A percentile compares a stretch with the other conserved stretches of the same genome.
phyloP scores from a whole-genome alignment of 805 yeast genomes.

The Candida mattraensis region DNA sequence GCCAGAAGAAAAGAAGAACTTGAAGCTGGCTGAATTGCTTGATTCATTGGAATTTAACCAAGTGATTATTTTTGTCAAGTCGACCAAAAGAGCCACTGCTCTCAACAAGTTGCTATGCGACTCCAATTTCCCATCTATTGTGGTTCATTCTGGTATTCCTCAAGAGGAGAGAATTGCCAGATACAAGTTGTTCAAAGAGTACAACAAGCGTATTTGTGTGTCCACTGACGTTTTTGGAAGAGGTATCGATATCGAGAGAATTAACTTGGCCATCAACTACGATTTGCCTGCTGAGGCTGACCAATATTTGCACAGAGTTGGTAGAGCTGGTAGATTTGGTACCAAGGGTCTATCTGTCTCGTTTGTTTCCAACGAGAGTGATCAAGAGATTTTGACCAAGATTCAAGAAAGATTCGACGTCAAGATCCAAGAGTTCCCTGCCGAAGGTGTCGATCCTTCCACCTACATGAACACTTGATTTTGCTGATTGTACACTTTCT shows the following conservation, averaged over 20 bases:
- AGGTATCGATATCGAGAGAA: conserved; percentile 99
- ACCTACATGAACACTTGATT: conserved; percentile 92
- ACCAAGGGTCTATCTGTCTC: conserved; percentile 97
- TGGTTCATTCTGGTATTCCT: conserved; percentile 91
- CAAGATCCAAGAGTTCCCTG: conserved; percentile 92
- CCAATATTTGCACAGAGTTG: conserved; percentile 98
- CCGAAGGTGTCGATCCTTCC: conserved; percentile 95
- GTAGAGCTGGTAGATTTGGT: conserved; percentile 99
- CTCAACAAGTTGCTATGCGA: conserved; percentile 85
- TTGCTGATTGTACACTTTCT: conserved; percentile 8
- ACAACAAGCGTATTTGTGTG: conserved; percentile 97
- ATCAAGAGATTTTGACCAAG: conserved; percentile 84
- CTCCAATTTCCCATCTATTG: conserved; percentile 95
- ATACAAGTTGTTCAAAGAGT: conserved; percentile 94
- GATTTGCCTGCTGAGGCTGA: conserved; percentile 96
- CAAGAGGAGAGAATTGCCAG: conserved; percentile 98
- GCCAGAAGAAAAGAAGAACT: conserved; percentile 88
- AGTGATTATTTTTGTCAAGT: conserved; percentile 93
- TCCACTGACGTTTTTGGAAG: conserved; percentile 98
- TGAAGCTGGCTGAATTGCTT: conserved; percentile 85
- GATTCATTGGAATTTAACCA: conserved; percentile 96
- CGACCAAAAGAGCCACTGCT: conserved; percentile 89
- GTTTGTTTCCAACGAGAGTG: conserved; percentile 81
- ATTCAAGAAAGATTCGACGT: conserved; percentile 98
- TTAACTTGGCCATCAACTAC: conserved; percentile 95